Conservation (phyloP, 768 basidiomycete species). For the Lentinula aciculospora region DNA sequence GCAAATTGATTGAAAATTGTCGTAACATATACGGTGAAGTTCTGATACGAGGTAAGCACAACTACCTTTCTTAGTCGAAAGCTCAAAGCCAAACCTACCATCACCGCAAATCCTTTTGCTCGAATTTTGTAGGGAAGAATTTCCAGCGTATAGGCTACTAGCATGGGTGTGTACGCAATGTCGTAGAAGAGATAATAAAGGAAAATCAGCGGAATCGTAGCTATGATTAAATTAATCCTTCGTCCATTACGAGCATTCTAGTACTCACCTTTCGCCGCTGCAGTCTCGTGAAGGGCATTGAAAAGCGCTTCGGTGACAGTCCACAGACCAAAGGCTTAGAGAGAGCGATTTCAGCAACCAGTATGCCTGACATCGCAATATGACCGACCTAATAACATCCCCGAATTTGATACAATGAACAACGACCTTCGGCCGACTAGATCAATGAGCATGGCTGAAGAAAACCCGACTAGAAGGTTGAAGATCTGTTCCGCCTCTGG, state of each 20-base stretch:
- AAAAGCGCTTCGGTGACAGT: constrained; percentile 44
- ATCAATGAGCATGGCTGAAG: constrained; percentile 61
- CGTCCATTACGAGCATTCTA: neutral
- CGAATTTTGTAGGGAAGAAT: constrained; percentile 78
- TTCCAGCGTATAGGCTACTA: constrained; percentile 61
- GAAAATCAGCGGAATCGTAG: constrained; percentile 65
- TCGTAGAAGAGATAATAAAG: constrained; percentile 51
- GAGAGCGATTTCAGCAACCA: too few species aligned
- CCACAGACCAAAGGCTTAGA: constrained; percentile 54
- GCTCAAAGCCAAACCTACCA: constrained; percentile 42
- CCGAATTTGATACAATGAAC: constrained; percentile 60
- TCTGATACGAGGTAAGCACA: constrained; percentile 30
- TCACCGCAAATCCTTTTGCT: constrained; percentile 73
- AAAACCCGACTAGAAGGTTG: constrained; percentile 56
- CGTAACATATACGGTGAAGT: constrained; percentile 56
- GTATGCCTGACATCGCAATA: too few species aligned
- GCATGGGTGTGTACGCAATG: constrained; percentile 73
- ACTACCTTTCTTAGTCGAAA: neutral
- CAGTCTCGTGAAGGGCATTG: constrained; percentile 29
- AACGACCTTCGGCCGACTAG: constrained; percentile 62
- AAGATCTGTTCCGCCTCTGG: constrained; percentile 38
- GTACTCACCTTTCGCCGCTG: constrained; percentile 33
- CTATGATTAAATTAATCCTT: constrained; percentile 18
- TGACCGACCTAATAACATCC: constrained; percentile 48
- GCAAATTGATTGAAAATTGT: constrained; percentile 78